Base-by-base conservation (phyloP, 192 early-diverging fungal genomes). In the Umbelopsis sp. region DNA sequence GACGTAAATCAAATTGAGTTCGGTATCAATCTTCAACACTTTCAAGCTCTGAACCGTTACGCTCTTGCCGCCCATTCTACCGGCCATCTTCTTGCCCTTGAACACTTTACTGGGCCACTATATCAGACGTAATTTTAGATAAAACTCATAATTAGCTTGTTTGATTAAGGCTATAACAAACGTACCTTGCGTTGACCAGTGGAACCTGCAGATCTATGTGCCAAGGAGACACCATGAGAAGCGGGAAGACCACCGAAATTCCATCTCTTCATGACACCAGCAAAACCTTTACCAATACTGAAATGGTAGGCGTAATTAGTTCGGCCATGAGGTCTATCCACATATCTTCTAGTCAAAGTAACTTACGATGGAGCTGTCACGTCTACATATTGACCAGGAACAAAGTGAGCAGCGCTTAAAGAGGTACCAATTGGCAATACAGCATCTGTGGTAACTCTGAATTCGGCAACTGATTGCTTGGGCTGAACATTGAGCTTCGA, bases 21-120 rank as follows among this genome's bases (percentile, higher is more conserved):
- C 86, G 46, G 88, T 89, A 75, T 98, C 97, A 46, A 98, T 87
- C 81, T 94, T 94, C 72, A 94, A 76, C 30, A 73, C 92, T 69
- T 93, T 85, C 13, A 97, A 78, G 68, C 87, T 94, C 70, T 94
- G 91, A 25, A 90, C 88, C 3, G 95, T 96, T 1, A 84, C 77
- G 71, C 80, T 90, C 51, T 93, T 89, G 64, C 91, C 92, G 65
- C 97, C 97, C 91, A 99, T 93, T 23, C 92, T 89, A 50, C 97
- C 97, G 20, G 96, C 89, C 97, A 99, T 99, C 74, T 99, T 99
- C 84, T 95, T 99, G 20, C 97, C 97, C 71, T 93, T 93, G 75
- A 92, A 96, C 49, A 97, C 94, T 58, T 88, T 90, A 22, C 94
- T 93, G 47, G 97, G 97, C 78, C 74, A 80, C 74, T 78, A 67